phyloP scores from a whole-genome alignment of 2,329 filamentous ascomycete species.

The Zymoseptoria crescenta region DNA sequence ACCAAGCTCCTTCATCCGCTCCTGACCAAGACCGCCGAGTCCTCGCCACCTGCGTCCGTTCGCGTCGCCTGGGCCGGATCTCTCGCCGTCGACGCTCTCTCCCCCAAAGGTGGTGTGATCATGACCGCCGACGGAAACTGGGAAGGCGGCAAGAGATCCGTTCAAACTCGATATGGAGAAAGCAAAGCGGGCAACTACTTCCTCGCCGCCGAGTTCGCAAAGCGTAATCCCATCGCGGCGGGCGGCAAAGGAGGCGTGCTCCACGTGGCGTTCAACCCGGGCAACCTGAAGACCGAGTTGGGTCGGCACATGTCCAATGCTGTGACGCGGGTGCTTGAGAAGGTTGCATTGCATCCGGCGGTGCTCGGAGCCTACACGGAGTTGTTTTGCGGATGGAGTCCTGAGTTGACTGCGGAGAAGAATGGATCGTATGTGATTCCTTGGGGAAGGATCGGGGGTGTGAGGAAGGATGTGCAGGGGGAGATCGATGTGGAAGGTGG shows the following conservation, averaged over 20 bases:
- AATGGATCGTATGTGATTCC: constrained; percentile 26
- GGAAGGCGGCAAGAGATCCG: constrained; percentile 8
- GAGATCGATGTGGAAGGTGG: constrained; percentile 25
- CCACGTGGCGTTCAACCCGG: constrained; percentile 25
- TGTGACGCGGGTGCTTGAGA: constrained; percentile 3
- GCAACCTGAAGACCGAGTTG: constrained; percentile 26
- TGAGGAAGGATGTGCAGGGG: constrained; percentile 26
- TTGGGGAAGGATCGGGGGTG: constrained; percentile 27
- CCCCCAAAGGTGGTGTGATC: constrained; percentile 13
- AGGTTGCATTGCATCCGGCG: constrained; percentile 17
- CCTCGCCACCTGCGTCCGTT: constrained; percentile 17
- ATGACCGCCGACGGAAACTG: constrained; percentile 10
- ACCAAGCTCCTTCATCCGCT: constrained; percentile 26
- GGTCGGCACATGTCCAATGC: constrained; percentile 19
- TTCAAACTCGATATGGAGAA: constrained; percentile 18
- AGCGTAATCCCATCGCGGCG: constrained; percentile 2
- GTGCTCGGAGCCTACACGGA: constrained; percentile 29
- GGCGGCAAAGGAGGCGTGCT: constrained; percentile 17
- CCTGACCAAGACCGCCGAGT: constrained; percentile 20
- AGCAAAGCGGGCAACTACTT: constrained; percentile 26
- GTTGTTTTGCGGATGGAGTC: constrained; percentile 25
- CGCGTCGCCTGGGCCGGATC: constrained; percentile 27
- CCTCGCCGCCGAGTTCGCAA: constrained; percentile 17
- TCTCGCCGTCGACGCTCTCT: constrained; percentile 15
- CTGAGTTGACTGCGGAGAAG: constrained; percentile 22